Base-by-base conservation (phyloP, 148 eudicot species). In the Persicaria maculosa region DNA sequence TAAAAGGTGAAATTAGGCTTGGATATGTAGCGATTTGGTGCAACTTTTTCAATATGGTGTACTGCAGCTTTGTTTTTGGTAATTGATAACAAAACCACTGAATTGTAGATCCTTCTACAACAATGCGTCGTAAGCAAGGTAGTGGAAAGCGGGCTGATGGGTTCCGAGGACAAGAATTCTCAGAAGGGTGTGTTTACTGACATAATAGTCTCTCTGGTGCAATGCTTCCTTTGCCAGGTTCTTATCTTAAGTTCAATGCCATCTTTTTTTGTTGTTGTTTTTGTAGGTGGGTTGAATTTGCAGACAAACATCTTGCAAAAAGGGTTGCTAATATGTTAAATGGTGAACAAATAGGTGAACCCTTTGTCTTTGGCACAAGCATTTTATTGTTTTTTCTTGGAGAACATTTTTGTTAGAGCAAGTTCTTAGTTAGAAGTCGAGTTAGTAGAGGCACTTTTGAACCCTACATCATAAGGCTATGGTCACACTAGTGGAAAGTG, bases 241-340 rank as follows among this genome's bases (percentile, higher is more conserved):
- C 17, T 64, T 7, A 40, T 36, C 69, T 40, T 14, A 65, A 12
- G 6, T 15, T 40, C 8, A 65, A 9, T 65, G 47, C 43, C 46
- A 40, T 65, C 4, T 50, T 74, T 44, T 44, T 14, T 15, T n/a
- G 48, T 44, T 77, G 67, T 25, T 81, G 72, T 46, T 75, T 47
- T n/a, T 84, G 77, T 80, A 92, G 97, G 91, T 95, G 98, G 97
- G 97, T 95, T 76, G 98, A 94, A 76, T 94, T 94, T 77, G 76
- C 88, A 3, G 82, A 92, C 77, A 92, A 87, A 76, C 79, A 83
- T 77, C 77, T 87, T 47, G 97, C 96, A 44, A 92, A 94, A 81
- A 84, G 87, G 73, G 88, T 87, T 73, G 98, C 98, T 20, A 81
- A 81, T 45, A 79, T 82, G 90, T 74, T 95, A 65, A 95, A 95